Base-by-base conservation (phyloP, 352 stramenopile species). In the Saprolegnia diclina region DNA sequence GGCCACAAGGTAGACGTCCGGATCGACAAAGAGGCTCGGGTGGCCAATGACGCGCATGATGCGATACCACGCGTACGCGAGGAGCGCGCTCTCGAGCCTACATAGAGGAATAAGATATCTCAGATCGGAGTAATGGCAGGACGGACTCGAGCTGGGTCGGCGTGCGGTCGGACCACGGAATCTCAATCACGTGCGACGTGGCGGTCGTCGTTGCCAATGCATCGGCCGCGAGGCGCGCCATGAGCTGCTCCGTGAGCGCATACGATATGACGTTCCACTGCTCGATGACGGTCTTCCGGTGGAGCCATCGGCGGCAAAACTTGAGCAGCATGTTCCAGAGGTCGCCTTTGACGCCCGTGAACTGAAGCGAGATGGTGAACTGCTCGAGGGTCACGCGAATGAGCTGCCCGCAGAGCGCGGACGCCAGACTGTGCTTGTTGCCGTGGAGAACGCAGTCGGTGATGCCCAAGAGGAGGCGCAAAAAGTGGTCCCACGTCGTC, bases 241-340 rank as follows among this genome's bases (percentile, higher is more conserved):
- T 90, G 38, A 95, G 71, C 54, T 72, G 87, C 50, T 78, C 78
- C 18, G 87, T 92, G 54, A 95, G 76, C 55, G 85, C 87, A 19
- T 92, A 64, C 29, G 83, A 89, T 16, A 84, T 77, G 7, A 77
- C 75, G 56, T 95, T 93, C 87, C 87, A 95, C 69, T 95, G 87
- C 72, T 95, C 87, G 16, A 95, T 88, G 21, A 95, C 87, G n/a
- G 90, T 55, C 9, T 79, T 76, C n/a, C 87, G 83, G 56, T 95
- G 87, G 56, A 91, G 92, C 87, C 87, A 93, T 9, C 87, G 82
- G 0, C 87, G 81, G 53, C 85, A 95, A 64, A 95, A 95, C 57
- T 92, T 95, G 56, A 92, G 85, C 62, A 95, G 57, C 42, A 95
- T 59, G 48, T 80, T 82, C 85, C 85, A 95, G 6, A 87, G 73